phyloP scores from a whole-genome alignment of 331 rosid genomes.

The Quercus tomentella region DNA sequence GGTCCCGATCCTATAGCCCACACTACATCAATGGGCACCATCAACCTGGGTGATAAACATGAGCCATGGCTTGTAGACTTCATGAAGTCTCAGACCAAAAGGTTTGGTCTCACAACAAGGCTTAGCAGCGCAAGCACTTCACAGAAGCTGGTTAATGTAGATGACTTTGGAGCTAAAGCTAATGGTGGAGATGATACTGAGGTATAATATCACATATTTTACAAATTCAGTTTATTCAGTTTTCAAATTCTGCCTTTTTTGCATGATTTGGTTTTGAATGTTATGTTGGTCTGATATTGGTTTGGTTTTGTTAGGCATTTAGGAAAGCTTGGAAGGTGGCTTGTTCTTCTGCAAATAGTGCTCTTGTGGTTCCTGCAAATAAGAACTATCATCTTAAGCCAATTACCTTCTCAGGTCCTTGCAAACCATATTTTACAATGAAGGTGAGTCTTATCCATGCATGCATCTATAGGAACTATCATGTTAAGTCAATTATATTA shows the following conservation, averaged over 20 bases:
- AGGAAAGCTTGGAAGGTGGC: constrained; percentile 64
- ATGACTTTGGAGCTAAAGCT: constrained; percentile 58
- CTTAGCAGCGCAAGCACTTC: constrained; percentile 7
- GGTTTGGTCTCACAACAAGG: constrained; percentile 11
- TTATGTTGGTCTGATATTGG: background rate
- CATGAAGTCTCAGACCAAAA: constrained; percentile 8
- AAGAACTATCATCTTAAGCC: constrained; percentile 60
- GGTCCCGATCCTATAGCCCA: background rate
- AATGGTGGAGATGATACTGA: constrained; percentile 47
- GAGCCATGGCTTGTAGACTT: background rate
- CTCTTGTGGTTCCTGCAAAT: constrained; percentile 53
- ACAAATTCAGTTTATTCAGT: no score
- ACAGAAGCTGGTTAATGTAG: constrained; percentile 31
- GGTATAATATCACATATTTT: constrained; percentile 28
- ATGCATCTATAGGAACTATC: background rate
- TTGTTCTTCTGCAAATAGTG: constrained; percentile 47
- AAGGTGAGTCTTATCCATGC: constrained; percentile 36
- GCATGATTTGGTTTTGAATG: background rate
- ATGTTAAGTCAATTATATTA: background rate
- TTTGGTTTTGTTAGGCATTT: constrained; percentile 53
- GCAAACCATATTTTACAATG: constrained; percentile 41
- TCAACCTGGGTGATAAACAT: background rate
- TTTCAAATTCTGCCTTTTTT: background rate
- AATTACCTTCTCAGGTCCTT: constrained; percentile 79
- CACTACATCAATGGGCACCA: background rate